phyloP scores from a whole-genome alignment of 2,329 filamentous ascomycete species.

The Ustilaginoidea virens region DNA sequence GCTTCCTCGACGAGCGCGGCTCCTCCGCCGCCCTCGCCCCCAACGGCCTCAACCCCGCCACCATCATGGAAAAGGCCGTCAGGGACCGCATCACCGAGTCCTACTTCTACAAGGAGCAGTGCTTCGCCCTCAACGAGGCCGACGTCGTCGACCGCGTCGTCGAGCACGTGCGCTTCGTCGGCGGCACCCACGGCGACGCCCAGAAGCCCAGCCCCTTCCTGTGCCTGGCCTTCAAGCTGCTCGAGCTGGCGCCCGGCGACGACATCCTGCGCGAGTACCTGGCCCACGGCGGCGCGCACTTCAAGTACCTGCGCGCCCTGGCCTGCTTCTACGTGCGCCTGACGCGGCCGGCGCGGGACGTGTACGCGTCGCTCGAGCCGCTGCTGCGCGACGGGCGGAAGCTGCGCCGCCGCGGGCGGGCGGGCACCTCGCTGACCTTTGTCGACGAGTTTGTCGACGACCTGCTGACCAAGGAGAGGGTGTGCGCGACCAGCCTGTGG shows the following conservation, averaged over 20 bases:
- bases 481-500: slow-evolving; percentile 84
- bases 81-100: slow-evolving; percentile 89
- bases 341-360: slow-evolving; percentile 66
- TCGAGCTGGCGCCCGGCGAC: slow-evolving; percentile 71
- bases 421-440: slow-evolving; percentile 60
- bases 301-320: slow-evolving; percentile 79
- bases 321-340: slow-evolving; percentile 89
- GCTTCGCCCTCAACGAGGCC: slow-evolving; percentile 80
- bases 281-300: slow-evolving; percentile 55
- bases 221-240: slow-evolving; percentile 85
- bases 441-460: slow-evolving; percentile 94
- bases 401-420: slow-evolving; percentile 58
- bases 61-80: slow-evolving; percentile 88
- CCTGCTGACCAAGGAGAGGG: slow-evolving; percentile 70
- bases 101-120: slow-evolving; percentile 98
- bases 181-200: slow-evolving; percentile 69
- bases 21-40: slow-evolving; percentile 60
- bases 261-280: slow-evolving; percentile 72
- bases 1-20: slow-evolving; percentile 82
- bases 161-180: slow-evolving; percentile 66
- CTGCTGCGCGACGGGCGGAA: slow-evolving; percentile 73
- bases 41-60: slow-evolving; percentile 85
- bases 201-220: slow-evolving; percentile 88
- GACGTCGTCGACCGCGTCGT: slow-evolving; percentile 79
- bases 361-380: slow-evolving; percentile 70